These are phyloP conservation scores for Daldinia sp. DNA, from an alignment of 2,329 filamentous ascomycete genomes.

Conservation along the genomic window DNA sequence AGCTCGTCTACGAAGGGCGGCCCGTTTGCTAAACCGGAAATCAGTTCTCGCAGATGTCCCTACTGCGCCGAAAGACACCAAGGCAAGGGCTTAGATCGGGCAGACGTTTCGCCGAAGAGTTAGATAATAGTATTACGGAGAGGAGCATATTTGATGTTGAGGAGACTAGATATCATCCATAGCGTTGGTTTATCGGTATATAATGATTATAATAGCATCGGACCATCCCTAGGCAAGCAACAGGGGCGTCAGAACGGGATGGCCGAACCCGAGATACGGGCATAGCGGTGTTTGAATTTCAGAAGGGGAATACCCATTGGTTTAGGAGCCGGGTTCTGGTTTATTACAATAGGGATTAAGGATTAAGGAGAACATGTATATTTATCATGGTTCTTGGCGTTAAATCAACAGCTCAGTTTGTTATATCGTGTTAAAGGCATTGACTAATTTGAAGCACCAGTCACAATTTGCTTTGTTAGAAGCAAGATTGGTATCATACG, in stretches of 20 bases:
- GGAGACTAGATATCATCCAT: not conserved
- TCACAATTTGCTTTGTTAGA: not conserved
- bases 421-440: not conserved
- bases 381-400: not conserved
- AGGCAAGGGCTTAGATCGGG: not conserved
- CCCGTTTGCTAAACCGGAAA: conserved; percentile 32
- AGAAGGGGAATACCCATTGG: conserved; percentile 23
- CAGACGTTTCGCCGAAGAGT: not conserved
- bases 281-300: conserved; percentile 13
- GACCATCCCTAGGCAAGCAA: not conserved
- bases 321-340: conserved; percentile 1
- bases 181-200: conserved; percentile 4
- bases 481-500: not conserved
- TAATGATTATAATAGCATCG: not conserved
- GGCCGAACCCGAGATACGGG: not conserved
- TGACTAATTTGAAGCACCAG: not conserved
- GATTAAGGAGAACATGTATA: not conserved
- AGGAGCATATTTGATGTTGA: not conserved
- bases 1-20: conserved; percentile 39
- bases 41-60: no score
- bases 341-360: not conserved
- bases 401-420: not conserved
- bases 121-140: not conserved
- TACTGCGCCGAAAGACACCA: not conserved
- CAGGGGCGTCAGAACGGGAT: not conserved